These are phyloP conservation scores for Ballota nigra DNA, from an alignment of 257 asterid species.

Conservation along the genomic window DNA sequence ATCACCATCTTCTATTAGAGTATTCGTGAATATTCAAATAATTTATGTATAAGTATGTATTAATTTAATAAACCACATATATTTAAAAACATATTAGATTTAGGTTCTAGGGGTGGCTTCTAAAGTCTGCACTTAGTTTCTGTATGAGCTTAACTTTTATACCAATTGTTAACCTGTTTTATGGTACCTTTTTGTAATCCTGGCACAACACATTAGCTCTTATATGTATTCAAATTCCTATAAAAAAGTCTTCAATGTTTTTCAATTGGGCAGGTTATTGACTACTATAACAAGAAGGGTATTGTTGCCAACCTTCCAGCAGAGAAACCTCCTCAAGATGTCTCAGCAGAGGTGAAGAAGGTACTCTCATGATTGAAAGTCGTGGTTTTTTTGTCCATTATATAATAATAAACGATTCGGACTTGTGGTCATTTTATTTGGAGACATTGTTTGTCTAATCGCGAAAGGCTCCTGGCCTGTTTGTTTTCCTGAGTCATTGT, in stretches of 20 bases:
- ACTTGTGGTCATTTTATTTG: constrained; percentile 20
- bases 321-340: constrained; percentile 73
- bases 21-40: too few relatives aligned
- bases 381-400: not conserved
- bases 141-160: not conserved
- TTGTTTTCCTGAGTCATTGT: constrained; percentile 22
- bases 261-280: constrained; percentile 53
- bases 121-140: too few relatives aligned
- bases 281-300: constrained; percentile 65
- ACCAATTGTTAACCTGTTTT: not conserved
- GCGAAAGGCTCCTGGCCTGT: constrained; percentile 5
- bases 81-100: too few relatives aligned
- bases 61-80: too few relatives aligned
- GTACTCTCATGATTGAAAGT: constrained; percentile 43
- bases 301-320: constrained; percentile 70
- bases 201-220: not conserved
- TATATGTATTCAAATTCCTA: not conserved
- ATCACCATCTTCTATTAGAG: too few relatives aligned
- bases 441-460: constrained; percentile 10
- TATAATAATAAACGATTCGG: constrained; percentile 21
- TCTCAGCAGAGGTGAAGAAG: constrained; percentile 61
- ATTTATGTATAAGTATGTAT: too few relatives aligned
- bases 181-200: not conserved
- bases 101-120: too few relatives aligned
- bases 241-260: not conserved